Conservation (phyloP, 108 stramenopile genomes). For the Discostella stelligeroides region DNA sequence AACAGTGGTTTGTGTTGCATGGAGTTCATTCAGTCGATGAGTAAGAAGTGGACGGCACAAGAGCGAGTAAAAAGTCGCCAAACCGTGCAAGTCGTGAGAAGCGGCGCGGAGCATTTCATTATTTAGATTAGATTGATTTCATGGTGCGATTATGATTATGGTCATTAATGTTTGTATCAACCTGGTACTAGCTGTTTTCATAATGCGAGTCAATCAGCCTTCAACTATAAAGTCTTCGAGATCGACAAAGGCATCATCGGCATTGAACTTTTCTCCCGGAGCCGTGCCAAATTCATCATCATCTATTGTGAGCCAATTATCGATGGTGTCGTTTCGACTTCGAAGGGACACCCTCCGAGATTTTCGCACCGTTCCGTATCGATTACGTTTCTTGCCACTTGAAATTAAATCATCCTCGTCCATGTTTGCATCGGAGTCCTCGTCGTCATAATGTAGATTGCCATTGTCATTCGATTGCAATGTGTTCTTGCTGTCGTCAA, state of each 20-base stretch:
- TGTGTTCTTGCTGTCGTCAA: constrained; percentile 1
- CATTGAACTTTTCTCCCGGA: constrained; percentile 34
- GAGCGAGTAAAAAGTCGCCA: too few species aligned
- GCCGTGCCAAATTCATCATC: constrained; percentile 29
- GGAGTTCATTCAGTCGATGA: too few species aligned
- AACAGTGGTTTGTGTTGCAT: too few species aligned
- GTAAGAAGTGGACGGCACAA: too few species aligned
- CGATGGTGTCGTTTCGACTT: constrained; percentile 37
- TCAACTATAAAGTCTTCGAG: constrained; percentile 48
- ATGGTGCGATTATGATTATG: too few species aligned
- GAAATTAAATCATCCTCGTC: constrained; percentile 2
- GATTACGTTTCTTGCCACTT: constrained; percentile 5
- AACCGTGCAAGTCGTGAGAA: too few species aligned
- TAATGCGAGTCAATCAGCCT: constrained; percentile 7
- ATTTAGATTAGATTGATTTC: too few species aligned
- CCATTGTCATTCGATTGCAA: constrained; percentile 12
- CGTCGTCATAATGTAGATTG: constrained; percentile 8
- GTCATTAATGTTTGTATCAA: too few species aligned
- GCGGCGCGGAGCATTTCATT: too few species aligned
- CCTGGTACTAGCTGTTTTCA: too few species aligned
- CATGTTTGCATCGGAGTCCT: constrained; percentile 7
- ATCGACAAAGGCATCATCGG: constrained; percentile 37
- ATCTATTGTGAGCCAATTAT: constrained; percentile 35
- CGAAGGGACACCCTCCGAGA: constrained; percentile 14
- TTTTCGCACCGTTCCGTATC: not conserved